Evolutionary conservation across 2,329 filamentous ascomycete genomes (phyloP).

Genomic region (Diplocarpon rosae): DNA sequence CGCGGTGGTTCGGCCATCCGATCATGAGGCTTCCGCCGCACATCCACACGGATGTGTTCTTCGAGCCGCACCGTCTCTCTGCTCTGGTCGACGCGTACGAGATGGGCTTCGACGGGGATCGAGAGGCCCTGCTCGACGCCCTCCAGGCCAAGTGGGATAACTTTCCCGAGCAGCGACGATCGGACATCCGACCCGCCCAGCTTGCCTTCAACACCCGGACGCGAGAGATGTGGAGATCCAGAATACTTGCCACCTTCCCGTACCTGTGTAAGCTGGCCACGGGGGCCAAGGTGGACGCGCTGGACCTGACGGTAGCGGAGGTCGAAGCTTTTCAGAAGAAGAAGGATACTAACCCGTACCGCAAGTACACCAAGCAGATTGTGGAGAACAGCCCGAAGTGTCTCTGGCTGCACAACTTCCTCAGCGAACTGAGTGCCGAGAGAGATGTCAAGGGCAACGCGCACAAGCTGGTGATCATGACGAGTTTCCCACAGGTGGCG

Average conservation of each 20-base stretch:
- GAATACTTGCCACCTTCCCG: constrained; percentile 14
- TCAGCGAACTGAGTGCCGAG: not conserved
- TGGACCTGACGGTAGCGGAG: constrained; percentile 7
- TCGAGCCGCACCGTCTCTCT: constrained; percentile 1
- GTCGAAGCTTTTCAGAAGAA: not conserved
- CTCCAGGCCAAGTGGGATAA: constrained; percentile 2
- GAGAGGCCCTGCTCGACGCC: not conserved
- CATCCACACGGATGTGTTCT: constrained; percentile 12
- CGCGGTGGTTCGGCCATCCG: constrained; percentile 13
- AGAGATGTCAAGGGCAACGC: constrained; percentile 3
- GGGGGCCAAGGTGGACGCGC: not conserved
- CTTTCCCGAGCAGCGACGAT: constrained; percentile 1
- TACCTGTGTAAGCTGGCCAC: constrained; percentile 5
- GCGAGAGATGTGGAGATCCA: constrained; percentile 2
- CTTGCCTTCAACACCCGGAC: constrained; percentile 6
- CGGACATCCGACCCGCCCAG: not conserved
- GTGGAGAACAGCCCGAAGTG: constrained; percentile 13
- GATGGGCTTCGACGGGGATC: not conserved
- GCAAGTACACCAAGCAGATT: constrained; percentile 6
- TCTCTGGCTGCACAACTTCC: constrained; percentile 12
- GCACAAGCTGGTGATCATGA: constrained; percentile 15
- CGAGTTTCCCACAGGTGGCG: constrained; percentile 8
- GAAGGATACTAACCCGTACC: constrained; percentile 2
- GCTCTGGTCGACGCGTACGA: not conserved
- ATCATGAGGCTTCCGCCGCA: constrained; percentile 13